phyloP scores from a whole-genome alignment of 1,284 basidiomycete species.

The Trametes pubescens region DNA sequence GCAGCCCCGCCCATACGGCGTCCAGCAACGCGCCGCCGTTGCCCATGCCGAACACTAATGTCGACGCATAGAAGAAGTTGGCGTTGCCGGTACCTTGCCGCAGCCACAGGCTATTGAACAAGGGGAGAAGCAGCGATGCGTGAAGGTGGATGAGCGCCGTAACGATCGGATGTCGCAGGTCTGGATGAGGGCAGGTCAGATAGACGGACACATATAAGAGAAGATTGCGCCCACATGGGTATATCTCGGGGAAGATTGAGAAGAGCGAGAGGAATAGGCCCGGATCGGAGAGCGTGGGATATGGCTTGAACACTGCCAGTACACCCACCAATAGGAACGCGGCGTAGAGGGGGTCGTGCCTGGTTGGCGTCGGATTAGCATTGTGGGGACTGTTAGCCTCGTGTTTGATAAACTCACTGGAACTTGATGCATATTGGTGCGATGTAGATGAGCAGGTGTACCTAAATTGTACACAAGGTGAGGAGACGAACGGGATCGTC shows the following conservation, averaged over 20 bases:
- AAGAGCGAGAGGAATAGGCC: conserved; percentile 87
- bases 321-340: conserved; percentile 82
- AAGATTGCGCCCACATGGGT: conserved; percentile 68
- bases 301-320: conserved; percentile 89
- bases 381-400: too few species aligned
- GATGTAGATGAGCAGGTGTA: conserved; percentile 88
- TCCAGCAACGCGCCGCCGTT: conserved; percentile 88
- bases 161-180: conserved; percentile 88
- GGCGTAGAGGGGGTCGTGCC: conserved; percentile 88
- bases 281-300: conserved; percentile 90
- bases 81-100: conserved; percentile 94
- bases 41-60: conserved; percentile 91
- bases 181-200: conserved; percentile 50
- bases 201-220: neutral
- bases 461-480: conserved; percentile 48
- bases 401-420: conserved; percentile 56
- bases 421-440: conserved; percentile 90
- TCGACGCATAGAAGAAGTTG: conserved; percentile 98
- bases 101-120: conserved; percentile 95
- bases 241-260: conserved; percentile 84
- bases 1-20: conserved; percentile 79
- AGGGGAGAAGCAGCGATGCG: conserved; percentile 85
- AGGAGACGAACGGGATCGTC: neutral
- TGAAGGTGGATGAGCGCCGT: conserved; percentile 88
- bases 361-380: conserved; percentile 39